phyloP scores from a whole-genome alignment of 257 asterid genomes.

The Avicennia marina region DNA sequence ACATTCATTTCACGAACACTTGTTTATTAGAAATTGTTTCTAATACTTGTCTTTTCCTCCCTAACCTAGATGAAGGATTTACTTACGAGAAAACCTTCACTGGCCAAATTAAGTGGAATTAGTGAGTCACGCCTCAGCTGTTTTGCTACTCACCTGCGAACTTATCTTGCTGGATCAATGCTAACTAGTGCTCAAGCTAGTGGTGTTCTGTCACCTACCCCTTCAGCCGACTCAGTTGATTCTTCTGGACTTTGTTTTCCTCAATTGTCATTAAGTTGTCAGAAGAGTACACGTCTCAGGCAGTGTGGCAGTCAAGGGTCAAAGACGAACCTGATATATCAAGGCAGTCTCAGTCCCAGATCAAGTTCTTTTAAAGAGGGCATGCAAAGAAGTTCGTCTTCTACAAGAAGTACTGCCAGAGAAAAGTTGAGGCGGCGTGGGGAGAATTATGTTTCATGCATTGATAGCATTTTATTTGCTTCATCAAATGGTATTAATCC shows the following conservation, averaged over 20 bases:
- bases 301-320: slow-evolving; percentile 43
- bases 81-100: slow-evolving; percentile 62
- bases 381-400: slow-evolving; percentile 41
- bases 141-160: slow-evolving; percentile 70
- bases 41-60: slow-evolving; percentile 4
- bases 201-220: slow-evolving; percentile 22
- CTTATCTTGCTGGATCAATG: slow-evolving; percentile 67
- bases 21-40: slow-evolving; percentile 1
- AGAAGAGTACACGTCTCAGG: slow-evolving; percentile 40
- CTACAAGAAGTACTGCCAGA: slow-evolving; percentile 40
- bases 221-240: slow-evolving; percentile 30
- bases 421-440: slow-evolving; percentile 50
- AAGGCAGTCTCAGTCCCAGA: slow-evolving; percentile 61
- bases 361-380: slow-evolving; percentile 62
- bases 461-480: slow-evolving; percentile 30
- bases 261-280: slow-evolving; percentile 36
- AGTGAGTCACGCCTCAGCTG: slow-evolving; percentile 68
- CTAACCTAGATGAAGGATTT: slow-evolving; percentile 73
- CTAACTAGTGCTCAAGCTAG: slow-evolving; percentile 30
- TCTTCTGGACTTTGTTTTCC: slow-evolving; percentile 31
- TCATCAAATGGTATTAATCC: slow-evolving; percentile 26
- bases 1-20: slow-evolving; percentile 1
- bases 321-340: slow-evolving; percentile 41
- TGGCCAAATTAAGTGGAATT: slow-evolving; percentile 83
- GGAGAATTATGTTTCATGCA: slow-evolving; percentile 33